Percentiles rank a stretch among this genome's conserved stretches.
Evolutionary conservation across 1,284 basidiomycete genomes (phyloP).

Genomic region (Anthracocystis panici-leucophaei): DNA sequence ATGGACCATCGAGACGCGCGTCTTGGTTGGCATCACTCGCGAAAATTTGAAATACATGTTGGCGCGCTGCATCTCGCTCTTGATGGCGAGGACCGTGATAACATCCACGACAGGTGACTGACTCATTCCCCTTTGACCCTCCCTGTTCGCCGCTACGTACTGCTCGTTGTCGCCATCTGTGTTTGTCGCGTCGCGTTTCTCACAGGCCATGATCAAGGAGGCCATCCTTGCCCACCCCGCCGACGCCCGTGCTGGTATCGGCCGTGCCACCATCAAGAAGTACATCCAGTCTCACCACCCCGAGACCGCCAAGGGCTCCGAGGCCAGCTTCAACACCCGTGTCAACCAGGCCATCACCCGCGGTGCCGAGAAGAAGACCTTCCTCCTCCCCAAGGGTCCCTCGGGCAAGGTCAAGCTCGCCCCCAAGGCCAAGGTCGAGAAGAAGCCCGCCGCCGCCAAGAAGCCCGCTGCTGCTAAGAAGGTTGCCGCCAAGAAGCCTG

Average conservation of each 20-base stretch:
- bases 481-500: conserved; percentile 69
- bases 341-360: conserved; percentile 83
- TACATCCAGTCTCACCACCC: conserved; percentile 70
- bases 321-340: conserved; percentile 80
- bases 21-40: conserved; percentile 4
- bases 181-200: conserved; percentile 36
- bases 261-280: conserved; percentile 93
- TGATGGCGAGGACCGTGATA: conserved; percentile 10
- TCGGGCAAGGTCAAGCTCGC: conserved; percentile 84
- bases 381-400: conserved; percentile 85
- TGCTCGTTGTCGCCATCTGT: not conserved
- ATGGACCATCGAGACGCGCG: conserved; percentile 31
- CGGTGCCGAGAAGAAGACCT: conserved; percentile 83
- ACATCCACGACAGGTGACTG: conserved; percentile 15
- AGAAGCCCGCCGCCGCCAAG: conserved; percentile 71
- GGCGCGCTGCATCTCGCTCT: conserved; percentile 12
- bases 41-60: conserved; percentile 22
- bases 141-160: conserved; percentile 5
- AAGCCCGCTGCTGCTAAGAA: conserved; percentile 71
- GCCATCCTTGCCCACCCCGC: conserved; percentile 81
- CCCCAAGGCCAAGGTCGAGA: conserved; percentile 73
- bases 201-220: conserved; percentile 73
- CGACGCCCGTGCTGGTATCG: conserved; percentile 85
- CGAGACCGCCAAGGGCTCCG: conserved; percentile 55
- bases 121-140: conserved; percentile 1